Evolutionary conservation across 2,329 filamentous ascomycete genomes (phyloP).

Genomic region (Cladophialophora chaetospira): DNA sequence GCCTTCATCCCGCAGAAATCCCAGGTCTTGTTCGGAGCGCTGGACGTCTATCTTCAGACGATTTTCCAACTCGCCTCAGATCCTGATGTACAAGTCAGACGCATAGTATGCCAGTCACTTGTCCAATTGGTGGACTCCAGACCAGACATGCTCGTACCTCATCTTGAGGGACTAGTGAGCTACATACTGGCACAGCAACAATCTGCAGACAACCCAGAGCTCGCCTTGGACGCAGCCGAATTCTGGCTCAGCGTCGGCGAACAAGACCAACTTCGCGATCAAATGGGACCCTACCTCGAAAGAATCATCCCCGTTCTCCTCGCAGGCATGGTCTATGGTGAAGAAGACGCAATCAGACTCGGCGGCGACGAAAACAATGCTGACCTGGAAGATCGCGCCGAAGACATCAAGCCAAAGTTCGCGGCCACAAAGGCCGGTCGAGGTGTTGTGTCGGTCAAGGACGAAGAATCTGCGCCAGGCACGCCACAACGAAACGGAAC

Average conservation of each 20-base stretch:
- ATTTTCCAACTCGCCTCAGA: slow-evolving; percentile 82
- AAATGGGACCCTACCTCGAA: slow-evolving; percentile 73
- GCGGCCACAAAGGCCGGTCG: slow-evolving; percentile 69
- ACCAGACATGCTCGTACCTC: slow-evolving; percentile 85
- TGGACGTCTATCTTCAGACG: slow-evolving; percentile 79
- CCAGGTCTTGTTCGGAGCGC: slow-evolving; percentile 74
- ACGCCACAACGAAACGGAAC: slow-evolving; percentile 52
- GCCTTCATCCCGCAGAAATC: slow-evolving; percentile 86
- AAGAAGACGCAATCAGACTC: slow-evolving; percentile 85
- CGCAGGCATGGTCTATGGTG: slow-evolving; percentile 93
- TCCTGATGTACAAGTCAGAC: slow-evolving; percentile 75
- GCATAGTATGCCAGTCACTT: slow-evolving; percentile 91
- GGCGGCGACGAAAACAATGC: slow-evolving; percentile 86
- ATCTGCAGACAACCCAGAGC: slow-evolving; percentile 76
- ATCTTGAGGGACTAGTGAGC: slow-evolving; percentile 83
- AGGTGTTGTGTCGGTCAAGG: slow-evolving; percentile 41
- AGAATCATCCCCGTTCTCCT: slow-evolving; percentile 89
- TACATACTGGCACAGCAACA: slow-evolving; percentile 91
- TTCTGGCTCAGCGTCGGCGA: slow-evolving; percentile 96
- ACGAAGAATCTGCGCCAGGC: slow-evolving; percentile 35
- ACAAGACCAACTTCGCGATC: slow-evolving; percentile 75
- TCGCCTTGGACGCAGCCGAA: slow-evolving; percentile 92
- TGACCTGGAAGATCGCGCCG: slow-evolving; percentile 81
- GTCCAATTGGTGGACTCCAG: slow-evolving; percentile 88
- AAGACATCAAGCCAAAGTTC: slow-evolving; percentile 92